A percentile compares a stretch with the other conserved stretches of the same genome.
Evolutionary conservation across 2,329 filamentous ascomycete species (phyloP).

Genomic region (Pezicula radicicola): DNA sequence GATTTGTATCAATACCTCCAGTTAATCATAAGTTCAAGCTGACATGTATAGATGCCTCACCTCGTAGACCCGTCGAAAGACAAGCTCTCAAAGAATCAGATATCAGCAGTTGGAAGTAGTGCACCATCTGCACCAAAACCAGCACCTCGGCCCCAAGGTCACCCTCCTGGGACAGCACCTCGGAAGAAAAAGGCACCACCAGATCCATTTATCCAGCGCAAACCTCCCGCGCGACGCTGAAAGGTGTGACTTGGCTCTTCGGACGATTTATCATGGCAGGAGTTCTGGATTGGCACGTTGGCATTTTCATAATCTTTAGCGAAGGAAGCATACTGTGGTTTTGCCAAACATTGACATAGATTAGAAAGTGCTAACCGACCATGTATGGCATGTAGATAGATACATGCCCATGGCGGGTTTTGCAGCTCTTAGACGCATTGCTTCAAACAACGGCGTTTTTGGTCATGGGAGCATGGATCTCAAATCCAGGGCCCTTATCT

Average conservation of each 20-base stretch:
- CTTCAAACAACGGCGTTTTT: too few relatives aligned
- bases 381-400: too few relatives aligned
- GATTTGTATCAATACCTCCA: too few relatives aligned
- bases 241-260: not conserved
- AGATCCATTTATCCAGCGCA: conserved; percentile 16
- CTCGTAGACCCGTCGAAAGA: not conserved
- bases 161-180: conserved; percentile 1
- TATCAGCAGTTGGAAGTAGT: conserved; percentile 6
- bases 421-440: too few relatives aligned
- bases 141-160: conserved; percentile 1
- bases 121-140: conserved; percentile 4
- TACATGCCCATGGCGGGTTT: too few relatives aligned
- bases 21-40: not conserved
- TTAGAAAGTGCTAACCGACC: too few relatives aligned
- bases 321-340: too few relatives aligned
- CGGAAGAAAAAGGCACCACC: conserved; percentile 13
- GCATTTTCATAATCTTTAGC: too few relatives aligned
- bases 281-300: not conserved
- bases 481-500: too few relatives aligned
- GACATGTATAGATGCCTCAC: not conserved
- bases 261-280: not conserved
- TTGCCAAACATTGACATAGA: too few relatives aligned
- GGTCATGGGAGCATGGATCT: too few relatives aligned
- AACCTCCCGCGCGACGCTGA: conserved; percentile 4
- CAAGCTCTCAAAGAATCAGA: not conserved